Evolutionary conservation across 2,329 filamentous ascomycete genomes (phyloP).

Genomic region (Alternaria postmessia): DNA sequence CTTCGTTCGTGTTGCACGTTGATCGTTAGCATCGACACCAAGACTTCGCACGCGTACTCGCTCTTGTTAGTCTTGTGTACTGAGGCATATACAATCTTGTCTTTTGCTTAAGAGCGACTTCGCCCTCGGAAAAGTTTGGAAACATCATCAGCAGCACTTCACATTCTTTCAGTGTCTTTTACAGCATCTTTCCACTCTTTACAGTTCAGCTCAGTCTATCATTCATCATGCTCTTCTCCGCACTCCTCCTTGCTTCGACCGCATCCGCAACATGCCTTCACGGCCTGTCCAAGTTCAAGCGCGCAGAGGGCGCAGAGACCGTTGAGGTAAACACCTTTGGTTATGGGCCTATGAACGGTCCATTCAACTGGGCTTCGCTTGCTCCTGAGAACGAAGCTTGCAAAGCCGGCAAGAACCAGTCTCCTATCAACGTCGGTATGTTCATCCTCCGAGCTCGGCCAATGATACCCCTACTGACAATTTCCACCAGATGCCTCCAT

Average conservation of each 20-base stretch:
- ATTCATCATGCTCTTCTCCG: conserved; percentile 43
- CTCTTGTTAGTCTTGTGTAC: not conserved
- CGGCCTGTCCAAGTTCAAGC: conserved; percentile 52
- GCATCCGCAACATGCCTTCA: conserved; percentile 53
- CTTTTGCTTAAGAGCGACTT: conserved; percentile 2
- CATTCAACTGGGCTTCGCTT: conserved; percentile 63
- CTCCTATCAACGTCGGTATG: conserved; percentile 63
- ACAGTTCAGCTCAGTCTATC: not conserved
- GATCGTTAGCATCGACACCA: conserved; percentile 17
- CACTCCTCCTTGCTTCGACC: conserved; percentile 43
- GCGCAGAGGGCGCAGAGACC: conserved; percentile 33
- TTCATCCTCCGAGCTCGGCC: not conserved
- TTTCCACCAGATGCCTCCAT: conserved; percentile 43
- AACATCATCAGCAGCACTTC: not conserved
- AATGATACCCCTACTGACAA: not conserved
- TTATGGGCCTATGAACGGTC: conserved; percentile 56
- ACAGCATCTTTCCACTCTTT: not conserved
- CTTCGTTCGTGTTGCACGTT: conserved; percentile 20
- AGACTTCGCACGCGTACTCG: not conserved
- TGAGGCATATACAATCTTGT: conserved; percentile 1
- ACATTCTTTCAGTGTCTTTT: not conserved
- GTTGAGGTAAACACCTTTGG: conserved; percentile 51
- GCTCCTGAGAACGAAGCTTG: conserved; percentile 57
- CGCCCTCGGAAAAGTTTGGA: not conserved
- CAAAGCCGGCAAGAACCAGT: conserved; percentile 60